A percentile compares a stretch with the other conserved stretches of the same genome.
phyloP scores from a whole-genome alignment of 1,284 basidiomycete genomes.

The Cryptococcus sp. region DNA sequence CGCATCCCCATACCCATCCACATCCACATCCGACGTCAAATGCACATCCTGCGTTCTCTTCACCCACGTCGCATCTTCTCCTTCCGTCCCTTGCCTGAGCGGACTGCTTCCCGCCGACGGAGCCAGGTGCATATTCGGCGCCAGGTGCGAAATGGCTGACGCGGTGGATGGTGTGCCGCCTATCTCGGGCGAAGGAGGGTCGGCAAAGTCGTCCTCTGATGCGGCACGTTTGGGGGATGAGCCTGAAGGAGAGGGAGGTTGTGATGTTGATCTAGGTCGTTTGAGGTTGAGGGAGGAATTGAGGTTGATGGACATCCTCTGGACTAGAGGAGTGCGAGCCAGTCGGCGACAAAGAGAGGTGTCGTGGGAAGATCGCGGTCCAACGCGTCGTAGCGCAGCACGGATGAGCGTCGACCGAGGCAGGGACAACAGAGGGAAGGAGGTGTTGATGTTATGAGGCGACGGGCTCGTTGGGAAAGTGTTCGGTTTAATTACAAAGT shows the following conservation, averaged over 20 bases:
- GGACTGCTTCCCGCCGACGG: slow-evolving; percentile 16
- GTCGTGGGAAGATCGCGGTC: no score
- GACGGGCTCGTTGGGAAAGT: neutral
- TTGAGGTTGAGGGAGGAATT: slow-evolving; percentile 12
- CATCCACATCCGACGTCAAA: slow-evolving; percentile 8
- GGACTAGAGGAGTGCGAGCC: neutral
- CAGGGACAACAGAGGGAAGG: no score
- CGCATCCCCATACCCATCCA: no score
- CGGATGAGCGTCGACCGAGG: no score
- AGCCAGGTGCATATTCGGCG: slow-evolving; percentile 2
- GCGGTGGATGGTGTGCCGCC: neutral
- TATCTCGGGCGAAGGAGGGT: slow-evolving; percentile 18
- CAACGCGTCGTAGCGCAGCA: no score
- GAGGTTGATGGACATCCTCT: slow-evolving; percentile 1
- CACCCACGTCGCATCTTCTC: slow-evolving; percentile 26
- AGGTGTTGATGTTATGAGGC: neutral
- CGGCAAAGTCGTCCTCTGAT: slow-evolving; percentile 38
- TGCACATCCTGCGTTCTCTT: slow-evolving; percentile 35
- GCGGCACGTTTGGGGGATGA: slow-evolving; percentile 43
- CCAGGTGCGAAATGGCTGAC: slow-evolving; percentile 1
- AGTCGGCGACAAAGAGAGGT: neutral
- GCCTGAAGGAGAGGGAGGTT: slow-evolving; percentile 27
- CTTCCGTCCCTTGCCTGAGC: slow-evolving; percentile 16
- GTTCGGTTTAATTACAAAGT: neutral
- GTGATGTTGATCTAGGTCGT: slow-evolving; percentile 27